Conservation (phyloP, 371 early-diverging fungal species). For the Apophysomyces variabilis region DNA sequence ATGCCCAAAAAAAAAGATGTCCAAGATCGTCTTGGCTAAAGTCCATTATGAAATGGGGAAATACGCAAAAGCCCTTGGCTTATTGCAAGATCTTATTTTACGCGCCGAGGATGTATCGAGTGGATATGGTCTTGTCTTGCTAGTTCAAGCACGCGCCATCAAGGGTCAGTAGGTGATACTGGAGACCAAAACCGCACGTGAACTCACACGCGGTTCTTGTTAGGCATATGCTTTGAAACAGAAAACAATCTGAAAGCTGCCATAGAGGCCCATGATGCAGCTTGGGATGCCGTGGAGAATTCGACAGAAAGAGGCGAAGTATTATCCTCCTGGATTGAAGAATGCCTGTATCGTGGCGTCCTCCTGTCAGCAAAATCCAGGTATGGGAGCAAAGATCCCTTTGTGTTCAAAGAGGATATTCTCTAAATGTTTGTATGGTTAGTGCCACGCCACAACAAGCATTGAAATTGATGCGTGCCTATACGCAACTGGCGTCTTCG, state of each 20-base stretch:
- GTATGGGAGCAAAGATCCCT: constrained; percentile 26
- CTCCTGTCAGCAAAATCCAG: constrained; percentile 55
- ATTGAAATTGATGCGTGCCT: constrained; percentile 38
- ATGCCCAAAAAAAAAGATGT: constrained; percentile 20
- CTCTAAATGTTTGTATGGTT: background rate
- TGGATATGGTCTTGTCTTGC: constrained; percentile 63
- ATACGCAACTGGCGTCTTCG: constrained; percentile 25
- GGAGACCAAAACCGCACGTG: background rate
- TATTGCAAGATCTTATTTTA: constrained; percentile 37
- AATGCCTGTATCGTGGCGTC: constrained; percentile 67
- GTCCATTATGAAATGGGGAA: constrained; percentile 40
- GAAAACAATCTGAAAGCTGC: constrained; percentile 53
- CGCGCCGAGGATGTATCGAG: constrained; percentile 37
- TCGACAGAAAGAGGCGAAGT: constrained; percentile 39
- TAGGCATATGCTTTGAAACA: constrained; percentile 58
- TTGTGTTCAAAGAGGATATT: constrained; percentile 7
- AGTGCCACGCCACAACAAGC: constrained; percentile 25
- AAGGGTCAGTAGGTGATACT: constrained; percentile 40
- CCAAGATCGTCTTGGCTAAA: constrained; percentile 46
- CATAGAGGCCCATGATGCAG: constrained; percentile 57
- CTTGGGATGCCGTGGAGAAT: constrained; percentile 49
- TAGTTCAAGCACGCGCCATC: constrained; percentile 55
- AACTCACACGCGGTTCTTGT: background rate
- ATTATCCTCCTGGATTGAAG: constrained; percentile 68
- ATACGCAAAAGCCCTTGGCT: constrained; percentile 39